phyloP scores from a whole-genome alignment of 2,329 filamentous ascomycete genomes.

The Colletotrichum tofieldiae region DNA sequence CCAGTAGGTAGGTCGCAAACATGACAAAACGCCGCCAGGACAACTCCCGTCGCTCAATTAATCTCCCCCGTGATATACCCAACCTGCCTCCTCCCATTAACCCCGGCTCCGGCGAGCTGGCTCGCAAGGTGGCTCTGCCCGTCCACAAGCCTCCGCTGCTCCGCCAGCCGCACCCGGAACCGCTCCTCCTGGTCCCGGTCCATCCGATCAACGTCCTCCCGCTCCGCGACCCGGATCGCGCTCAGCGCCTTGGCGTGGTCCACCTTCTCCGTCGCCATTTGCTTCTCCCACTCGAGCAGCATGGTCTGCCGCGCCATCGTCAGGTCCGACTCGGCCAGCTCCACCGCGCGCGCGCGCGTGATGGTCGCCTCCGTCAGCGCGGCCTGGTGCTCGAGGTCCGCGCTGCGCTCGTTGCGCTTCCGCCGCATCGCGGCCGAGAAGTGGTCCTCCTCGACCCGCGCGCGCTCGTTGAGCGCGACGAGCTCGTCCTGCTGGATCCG shows the following conservation, averaged over 20 bases:
- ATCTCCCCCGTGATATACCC: conserved; percentile 70
- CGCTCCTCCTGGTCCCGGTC: conserved; percentile 64
- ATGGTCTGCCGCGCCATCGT: conserved; percentile 61
- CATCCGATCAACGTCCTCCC: conserved; percentile 66
- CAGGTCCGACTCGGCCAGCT: conserved; percentile 62
- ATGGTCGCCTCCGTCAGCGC: conserved; percentile 63
- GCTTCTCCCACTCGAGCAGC: conserved; percentile 65
- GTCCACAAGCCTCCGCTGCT: conserved; percentile 68
- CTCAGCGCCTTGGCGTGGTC: conserved; percentile 66
- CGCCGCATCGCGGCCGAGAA: conserved; percentile 56
- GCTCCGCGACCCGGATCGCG: conserved; percentile 64
- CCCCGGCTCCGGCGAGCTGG: conserved; percentile 51
- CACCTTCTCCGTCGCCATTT: conserved; percentile 61
- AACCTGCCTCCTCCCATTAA: conserved; percentile 64
- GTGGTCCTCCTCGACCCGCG: conserved; percentile 62
- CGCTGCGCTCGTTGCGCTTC: conserved; percentile 54
- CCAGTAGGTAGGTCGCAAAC: not conserved
- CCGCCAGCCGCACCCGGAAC: conserved; percentile 61
- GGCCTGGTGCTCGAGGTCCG: conserved; percentile 62
- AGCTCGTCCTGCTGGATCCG: conserved; percentile 64
- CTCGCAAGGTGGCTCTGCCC: conserved; percentile 58
- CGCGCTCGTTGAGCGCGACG: conserved; percentile 59
- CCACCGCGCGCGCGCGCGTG: conserved; percentile 60
- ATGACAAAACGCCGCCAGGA: too few relatives aligned
- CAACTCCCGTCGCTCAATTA: conserved; percentile 50